Evolutionary conservation across 164 flowering plant genomes (phyloP).

Genomic region (Amborella trichopoda): DNA sequence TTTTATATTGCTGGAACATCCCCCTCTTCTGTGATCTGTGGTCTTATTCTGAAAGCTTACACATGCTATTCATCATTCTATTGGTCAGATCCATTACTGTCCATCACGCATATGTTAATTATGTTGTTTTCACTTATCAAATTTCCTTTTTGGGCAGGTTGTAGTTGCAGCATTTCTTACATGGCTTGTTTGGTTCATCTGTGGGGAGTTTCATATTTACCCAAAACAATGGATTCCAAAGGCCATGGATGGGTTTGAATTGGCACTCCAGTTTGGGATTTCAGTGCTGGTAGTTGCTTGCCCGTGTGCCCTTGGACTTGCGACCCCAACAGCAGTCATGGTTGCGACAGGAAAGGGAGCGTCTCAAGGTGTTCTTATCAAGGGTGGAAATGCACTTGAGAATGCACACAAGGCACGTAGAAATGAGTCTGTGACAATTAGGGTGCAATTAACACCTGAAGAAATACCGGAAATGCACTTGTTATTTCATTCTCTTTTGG

Average conservation of each 20-base stretch:
- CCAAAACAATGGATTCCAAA: conserved; percentile 72
- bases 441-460: too few relatives aligned
- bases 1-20: too few relatives aligned
- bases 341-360: conserved; percentile 97
- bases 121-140: not conserved
- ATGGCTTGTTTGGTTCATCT: conserved; percentile 77
- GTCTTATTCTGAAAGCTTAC: too few relatives aligned
- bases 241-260: conserved; percentile 79
- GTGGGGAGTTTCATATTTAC: conserved; percentile 56
- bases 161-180: conserved; percentile 65
- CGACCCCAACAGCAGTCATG: conserved; percentile 97
- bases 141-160: conserved; percentile 35
- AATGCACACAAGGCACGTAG: conserved; percentile 72
- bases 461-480: too few relatives aligned
- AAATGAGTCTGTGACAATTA: not conserved
- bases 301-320: conserved; percentile 95
- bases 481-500: too few relatives aligned
- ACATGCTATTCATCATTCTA: too few relatives aligned
- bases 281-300: conserved; percentile 95
- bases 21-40: too few relatives aligned
- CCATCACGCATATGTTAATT: too few relatives aligned
- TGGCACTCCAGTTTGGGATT: conserved; percentile 88
- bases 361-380: conserved; percentile 85
- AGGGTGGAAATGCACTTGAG: conserved; percentile 90
- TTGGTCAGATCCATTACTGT: too few relatives aligned